Evolutionary conservation across 257 asterid genomes (phyloP).

Genomic region (Datura wrightii): DNA sequence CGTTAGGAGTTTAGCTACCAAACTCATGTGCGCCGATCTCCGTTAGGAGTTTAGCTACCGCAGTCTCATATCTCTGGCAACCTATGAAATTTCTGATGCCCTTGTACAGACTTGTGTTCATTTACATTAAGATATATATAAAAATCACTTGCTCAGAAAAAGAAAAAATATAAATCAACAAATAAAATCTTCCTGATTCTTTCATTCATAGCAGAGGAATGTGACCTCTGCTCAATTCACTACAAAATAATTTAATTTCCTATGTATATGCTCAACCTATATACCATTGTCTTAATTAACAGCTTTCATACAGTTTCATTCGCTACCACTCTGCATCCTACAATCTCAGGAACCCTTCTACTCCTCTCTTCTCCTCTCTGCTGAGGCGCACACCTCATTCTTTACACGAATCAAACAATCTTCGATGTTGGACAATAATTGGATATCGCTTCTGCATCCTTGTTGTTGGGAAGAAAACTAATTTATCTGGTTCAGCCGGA

Average conservation of each 20-base stretch:
- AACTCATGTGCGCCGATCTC: no score
- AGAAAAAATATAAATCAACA: not conserved
- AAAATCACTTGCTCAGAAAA: not conserved
- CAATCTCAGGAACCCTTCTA: not conserved
- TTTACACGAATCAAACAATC: slow-evolving; percentile 35
- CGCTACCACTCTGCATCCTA: slow-evolving; percentile 34
- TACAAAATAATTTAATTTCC: slow-evolving; percentile 21
- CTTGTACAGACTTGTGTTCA: not conserved
- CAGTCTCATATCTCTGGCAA: no score
- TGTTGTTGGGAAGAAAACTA: slow-evolving; percentile 92
- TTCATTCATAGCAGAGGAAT: not conserved
- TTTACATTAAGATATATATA: not conserved
- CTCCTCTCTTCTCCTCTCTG: slow-evolving; percentile 19
- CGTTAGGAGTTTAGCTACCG: no score
- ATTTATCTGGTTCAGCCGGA: slow-evolving; percentile 78
- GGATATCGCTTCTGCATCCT: slow-evolving; percentile 85
- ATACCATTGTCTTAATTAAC: slow-evolving; percentile 23
- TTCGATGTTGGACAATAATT: slow-evolving; percentile 57
- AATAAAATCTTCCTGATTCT: slow-evolving; percentile 23
- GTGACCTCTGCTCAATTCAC: slow-evolving; percentile 6
- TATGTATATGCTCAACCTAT: slow-evolving; percentile 28
- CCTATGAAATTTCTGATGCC: no score
- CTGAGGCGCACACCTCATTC: slow-evolving; percentile 31
- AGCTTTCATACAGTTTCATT: slow-evolving; percentile 14
- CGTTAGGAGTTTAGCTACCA: no score